These are phyloP conservation scores for Ilyonectria mors-panacis DNA, from an alignment of 2,329 filamentous ascomycete species.

Conservation along the genomic window DNA sequence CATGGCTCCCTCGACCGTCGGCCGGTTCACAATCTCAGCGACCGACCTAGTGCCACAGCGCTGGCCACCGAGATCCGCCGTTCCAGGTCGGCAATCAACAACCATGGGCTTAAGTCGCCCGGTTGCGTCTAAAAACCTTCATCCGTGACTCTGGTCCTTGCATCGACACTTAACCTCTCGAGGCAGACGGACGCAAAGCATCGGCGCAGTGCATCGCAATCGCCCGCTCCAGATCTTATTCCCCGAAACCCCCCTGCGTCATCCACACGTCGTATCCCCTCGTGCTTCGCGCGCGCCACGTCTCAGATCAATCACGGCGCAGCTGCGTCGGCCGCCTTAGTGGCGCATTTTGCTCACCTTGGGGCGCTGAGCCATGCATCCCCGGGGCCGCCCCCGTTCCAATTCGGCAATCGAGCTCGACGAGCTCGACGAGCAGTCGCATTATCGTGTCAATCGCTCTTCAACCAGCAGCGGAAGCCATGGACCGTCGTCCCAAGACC, in stretches of 20 bases:
- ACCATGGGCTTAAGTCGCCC: not conserved
- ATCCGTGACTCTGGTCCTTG: not conserved
- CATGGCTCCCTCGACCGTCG: not conserved
- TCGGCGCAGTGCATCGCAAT: slow-evolving; percentile 11
- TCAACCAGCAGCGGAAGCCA: slow-evolving; percentile 7
- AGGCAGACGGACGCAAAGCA: slow-evolving; percentile 5
- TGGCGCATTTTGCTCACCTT: slow-evolving; percentile 8
- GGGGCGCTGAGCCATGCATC: slow-evolving; percentile 24
- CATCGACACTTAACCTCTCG: slow-evolving; percentile 1
- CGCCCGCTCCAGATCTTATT: slow-evolving; percentile 6
- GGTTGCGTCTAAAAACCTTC: not conserved
- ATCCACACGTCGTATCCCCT: not conserved
- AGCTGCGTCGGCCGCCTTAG: not conserved
- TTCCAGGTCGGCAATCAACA: slow-evolving; percentile 12
- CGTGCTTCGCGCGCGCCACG: not conserved
- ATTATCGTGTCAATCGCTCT: slow-evolving; percentile 1
- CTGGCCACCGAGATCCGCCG: slow-evolving; percentile 28
- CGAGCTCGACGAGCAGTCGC: slow-evolving; percentile 31
- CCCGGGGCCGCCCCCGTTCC: slow-evolving; percentile 28
- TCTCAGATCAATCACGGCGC: slow-evolving; percentile 3
- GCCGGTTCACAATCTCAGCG: slow-evolving; percentile 9
- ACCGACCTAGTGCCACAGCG: slow-evolving; percentile 21
- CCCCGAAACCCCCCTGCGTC: not conserved
- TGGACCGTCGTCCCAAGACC: slow-evolving; percentile 2
- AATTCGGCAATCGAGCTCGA: slow-evolving; percentile 43